phyloP scores from a whole-genome alignment of 306 rosid genomes.

The Glycyrrhiza uralensis region DNA sequence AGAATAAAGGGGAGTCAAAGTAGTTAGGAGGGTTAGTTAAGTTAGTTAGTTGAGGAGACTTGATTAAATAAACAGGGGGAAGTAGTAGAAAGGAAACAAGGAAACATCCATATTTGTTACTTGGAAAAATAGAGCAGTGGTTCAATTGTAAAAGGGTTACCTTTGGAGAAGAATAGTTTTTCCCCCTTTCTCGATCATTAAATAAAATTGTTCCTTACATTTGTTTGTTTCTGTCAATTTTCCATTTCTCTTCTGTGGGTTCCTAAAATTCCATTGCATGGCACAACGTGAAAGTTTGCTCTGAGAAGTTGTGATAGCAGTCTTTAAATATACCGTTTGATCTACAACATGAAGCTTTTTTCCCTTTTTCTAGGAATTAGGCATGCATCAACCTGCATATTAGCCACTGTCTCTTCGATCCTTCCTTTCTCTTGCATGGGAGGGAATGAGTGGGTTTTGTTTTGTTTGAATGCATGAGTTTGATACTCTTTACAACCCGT shows the following conservation, averaged over 20 bases:
- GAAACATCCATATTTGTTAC: not conserved
- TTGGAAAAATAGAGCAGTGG: not conserved
- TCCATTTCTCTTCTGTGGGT: not conserved
- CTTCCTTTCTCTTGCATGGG: not conserved
- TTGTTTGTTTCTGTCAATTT: not conserved
- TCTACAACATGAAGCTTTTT: not conserved
- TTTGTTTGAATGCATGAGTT: not conserved
- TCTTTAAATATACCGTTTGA: not conserved
- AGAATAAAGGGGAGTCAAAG: not conserved
- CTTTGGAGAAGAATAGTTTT: not conserved
- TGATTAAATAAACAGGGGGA: not conserved
- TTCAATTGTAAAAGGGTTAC: not conserved
- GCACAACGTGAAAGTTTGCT: not conserved
- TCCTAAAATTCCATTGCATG: not conserved
- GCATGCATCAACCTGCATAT: not conserved
- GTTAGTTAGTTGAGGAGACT: not conserved
- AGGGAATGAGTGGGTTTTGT: not conserved
- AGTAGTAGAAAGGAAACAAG: not conserved
- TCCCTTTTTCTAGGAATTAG: not conserved
- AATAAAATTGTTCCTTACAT: not conserved
- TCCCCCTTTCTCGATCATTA: not conserved
- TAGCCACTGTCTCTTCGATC: not conserved
- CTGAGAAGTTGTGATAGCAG: not conserved
- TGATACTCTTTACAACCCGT: not conserved
- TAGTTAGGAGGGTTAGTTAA: not conserved